These are phyloP conservation scores for Zoysia pacifica DNA, from an alignment of 176 grass and related monocot species.

Conservation along the genomic window DNA sequence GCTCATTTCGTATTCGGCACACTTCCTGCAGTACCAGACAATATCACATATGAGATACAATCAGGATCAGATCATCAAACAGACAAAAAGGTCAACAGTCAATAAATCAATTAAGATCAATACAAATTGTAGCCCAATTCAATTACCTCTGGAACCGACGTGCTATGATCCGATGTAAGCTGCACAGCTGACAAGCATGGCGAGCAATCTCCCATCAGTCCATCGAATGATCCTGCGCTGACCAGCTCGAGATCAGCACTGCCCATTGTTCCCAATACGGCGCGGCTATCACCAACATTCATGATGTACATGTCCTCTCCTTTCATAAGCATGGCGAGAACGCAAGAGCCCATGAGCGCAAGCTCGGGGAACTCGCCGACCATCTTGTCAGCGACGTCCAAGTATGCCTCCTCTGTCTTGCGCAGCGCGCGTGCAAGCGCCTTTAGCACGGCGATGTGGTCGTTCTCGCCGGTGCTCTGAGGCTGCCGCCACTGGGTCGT, in stretches of 20 bases:
- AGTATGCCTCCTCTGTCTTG: conserved; percentile 72
- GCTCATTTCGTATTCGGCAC: conserved; percentile 78
- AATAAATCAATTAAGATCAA: background rate
- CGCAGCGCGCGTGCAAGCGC: conserved; percentile 70
- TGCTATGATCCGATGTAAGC: conserved; percentile 94
- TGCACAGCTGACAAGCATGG: conserved; percentile 65
- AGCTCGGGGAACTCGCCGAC: conserved; percentile 75
- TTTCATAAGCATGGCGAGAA: conserved; percentile 82
- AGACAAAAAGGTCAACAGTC: background rate
- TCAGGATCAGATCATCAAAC: background rate
- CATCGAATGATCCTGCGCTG: conserved; percentile 57
- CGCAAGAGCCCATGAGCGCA: conserved; percentile 91
- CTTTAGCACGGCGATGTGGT: conserved; percentile 79
- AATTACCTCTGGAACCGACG: conserved; percentile 62
- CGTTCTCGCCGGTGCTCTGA: conserved; percentile 26
- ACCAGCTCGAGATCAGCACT: conserved; percentile 58
- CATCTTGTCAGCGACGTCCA: conserved; percentile 84
- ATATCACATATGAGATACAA: background rate
- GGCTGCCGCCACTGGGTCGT: conserved; percentile 11
- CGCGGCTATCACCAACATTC: conserved; percentile 95
- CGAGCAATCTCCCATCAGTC: conserved; percentile 43
- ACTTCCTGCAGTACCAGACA: conserved; percentile 63
- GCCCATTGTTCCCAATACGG: conserved; percentile 69
- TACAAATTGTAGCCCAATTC: background rate
- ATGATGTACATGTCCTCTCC: conserved; percentile 95